These are phyloP conservation scores for Malus orientalis DNA, from an alignment of 306 rosid species.

Conservation along the genomic window DNA sequence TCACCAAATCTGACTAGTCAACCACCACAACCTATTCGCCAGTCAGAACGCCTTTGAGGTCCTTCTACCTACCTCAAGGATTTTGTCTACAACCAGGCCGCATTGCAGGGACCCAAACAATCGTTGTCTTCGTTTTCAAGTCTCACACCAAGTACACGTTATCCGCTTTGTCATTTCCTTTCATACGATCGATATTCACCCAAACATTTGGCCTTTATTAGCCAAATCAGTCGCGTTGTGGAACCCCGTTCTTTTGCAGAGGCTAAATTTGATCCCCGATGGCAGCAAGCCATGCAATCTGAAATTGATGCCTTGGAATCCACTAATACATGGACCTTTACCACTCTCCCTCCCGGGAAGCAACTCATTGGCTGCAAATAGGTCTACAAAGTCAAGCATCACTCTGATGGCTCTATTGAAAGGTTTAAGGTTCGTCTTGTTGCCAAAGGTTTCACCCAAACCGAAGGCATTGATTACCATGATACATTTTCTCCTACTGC, in stretches of 20 bases:
- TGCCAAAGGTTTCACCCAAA: background rate
- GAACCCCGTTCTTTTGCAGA: background rate
- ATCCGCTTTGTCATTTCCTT: too few relatives aligned
- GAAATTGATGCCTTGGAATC: background rate
- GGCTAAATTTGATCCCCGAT: background rate
- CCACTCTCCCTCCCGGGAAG: background rate
- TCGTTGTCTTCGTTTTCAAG: too few relatives aligned
- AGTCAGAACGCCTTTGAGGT: too few relatives aligned
- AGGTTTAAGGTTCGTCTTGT: background rate
- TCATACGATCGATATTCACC: too few relatives aligned
- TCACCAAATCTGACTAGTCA: too few relatives aligned
- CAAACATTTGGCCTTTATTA: too few relatives aligned
- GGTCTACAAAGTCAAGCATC: background rate
- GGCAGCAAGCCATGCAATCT: background rate
- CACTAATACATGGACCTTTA: background rate
- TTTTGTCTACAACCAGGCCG: too few relatives aligned
- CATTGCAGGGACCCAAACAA: too few relatives aligned
- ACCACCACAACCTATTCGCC: too few relatives aligned
- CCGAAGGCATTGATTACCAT: background rate
- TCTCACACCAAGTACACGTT: too few relatives aligned
- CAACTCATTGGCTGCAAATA: background rate
- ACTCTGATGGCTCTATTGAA: background rate
- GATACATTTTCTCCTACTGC: background rate
- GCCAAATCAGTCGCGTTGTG: too few relatives aligned
- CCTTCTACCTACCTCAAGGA: too few relatives aligned